These are phyloP conservation scores for Dendrobium chrysotoxum DNA, from an alignment of 106 monocot genomes.

Conservation along the genomic window DNA sequence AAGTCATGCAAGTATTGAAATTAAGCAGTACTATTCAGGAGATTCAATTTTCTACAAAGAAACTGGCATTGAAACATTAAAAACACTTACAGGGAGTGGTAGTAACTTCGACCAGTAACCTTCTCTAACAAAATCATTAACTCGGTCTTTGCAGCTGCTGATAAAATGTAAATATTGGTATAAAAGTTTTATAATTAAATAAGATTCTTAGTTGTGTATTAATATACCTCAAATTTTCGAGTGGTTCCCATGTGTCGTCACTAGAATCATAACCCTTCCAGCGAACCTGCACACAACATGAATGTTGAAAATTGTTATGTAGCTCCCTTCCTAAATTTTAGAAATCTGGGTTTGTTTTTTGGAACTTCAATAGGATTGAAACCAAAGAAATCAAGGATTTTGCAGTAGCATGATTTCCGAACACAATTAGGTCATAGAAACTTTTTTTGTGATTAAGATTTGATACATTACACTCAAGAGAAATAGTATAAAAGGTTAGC, in stretches of 20 bases:
- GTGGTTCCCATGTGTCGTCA: slow-evolving; percentile 90
- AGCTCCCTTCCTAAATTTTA: background rate
- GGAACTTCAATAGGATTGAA: background rate
- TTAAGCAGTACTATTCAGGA: background rate
- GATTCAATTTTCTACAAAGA: background rate
- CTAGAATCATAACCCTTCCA: slow-evolving; percentile 76
- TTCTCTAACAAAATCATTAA: slow-evolving; percentile 67
- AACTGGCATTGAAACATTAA: background rate
- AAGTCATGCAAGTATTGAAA: background rate
- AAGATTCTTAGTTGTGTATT: background rate
- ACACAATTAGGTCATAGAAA: background rate
- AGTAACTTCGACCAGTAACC: slow-evolving; percentile 49
- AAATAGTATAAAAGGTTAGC: background rate
- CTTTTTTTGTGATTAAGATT: background rate
- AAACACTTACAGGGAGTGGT: slow-evolving; percentile 72
- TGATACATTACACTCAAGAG: background rate
- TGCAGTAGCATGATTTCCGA: background rate
- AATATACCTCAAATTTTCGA: slow-evolving; percentile 59
- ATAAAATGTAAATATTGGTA: slow-evolving; percentile 10
- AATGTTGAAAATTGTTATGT: background rate
- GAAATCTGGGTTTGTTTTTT: background rate
- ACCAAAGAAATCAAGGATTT: background rate
- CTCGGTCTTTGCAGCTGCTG: slow-evolving; percentile 70
- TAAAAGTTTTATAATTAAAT: background rate
- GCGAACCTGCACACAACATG: slow-evolving; percentile 45